Percentiles rank a stretch among this genome's conserved stretches.
Evolutionary conservation across 768 basidiomycete species (phyloP).

Genomic region (Boletus rufocinnamomeus): DNA sequence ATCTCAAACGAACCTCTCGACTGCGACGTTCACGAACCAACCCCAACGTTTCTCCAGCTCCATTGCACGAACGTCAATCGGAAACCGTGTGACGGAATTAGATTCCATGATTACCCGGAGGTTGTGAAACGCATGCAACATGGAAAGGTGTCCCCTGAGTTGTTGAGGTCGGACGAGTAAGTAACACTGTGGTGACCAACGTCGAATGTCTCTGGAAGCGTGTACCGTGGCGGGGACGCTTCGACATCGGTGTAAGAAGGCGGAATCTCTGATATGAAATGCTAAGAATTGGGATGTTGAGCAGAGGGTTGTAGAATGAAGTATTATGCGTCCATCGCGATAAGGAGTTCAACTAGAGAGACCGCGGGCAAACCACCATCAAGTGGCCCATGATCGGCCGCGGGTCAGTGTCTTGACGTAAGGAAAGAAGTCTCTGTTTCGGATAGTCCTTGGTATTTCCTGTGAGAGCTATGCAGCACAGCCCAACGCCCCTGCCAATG

Average conservation of each 20-base stretch:
- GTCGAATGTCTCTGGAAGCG: slow-evolving; percentile 18
- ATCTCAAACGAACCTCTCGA: slow-evolving; percentile 33
- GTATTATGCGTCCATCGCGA: not conserved
- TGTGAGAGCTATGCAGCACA: not conserved
- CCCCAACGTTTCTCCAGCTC: slow-evolving; percentile 36
- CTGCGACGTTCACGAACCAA: slow-evolving; percentile 41
- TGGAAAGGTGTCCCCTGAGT: slow-evolving; percentile 33
- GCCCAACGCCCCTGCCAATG: not conserved
- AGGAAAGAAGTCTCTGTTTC: not conserved
- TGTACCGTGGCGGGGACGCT: slow-evolving; percentile 7
- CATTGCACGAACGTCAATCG: slow-evolving; percentile 13
- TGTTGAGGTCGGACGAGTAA: slow-evolving; percentile 26
- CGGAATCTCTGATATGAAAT: slow-evolving; percentile 5
- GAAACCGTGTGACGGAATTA: slow-evolving; percentile 10
- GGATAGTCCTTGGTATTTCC: too few relatives aligned
- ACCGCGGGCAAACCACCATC: not conserved
- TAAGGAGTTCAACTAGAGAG: not conserved
- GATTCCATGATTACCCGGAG: slow-evolving; percentile 29
- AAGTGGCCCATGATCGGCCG: too few relatives aligned
- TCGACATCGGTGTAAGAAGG: not conserved
- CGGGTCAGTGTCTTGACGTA: not conserved
- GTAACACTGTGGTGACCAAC: slow-evolving; percentile 7
- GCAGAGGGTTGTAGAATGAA: too few relatives aligned
- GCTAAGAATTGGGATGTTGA: not conserved
- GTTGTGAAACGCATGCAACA: slow-evolving; percentile 31